These are phyloP conservation scores for Fusarium nodosum DNA, from an alignment of 2,329 filamentous ascomycete species.

Conservation along the genomic window DNA sequence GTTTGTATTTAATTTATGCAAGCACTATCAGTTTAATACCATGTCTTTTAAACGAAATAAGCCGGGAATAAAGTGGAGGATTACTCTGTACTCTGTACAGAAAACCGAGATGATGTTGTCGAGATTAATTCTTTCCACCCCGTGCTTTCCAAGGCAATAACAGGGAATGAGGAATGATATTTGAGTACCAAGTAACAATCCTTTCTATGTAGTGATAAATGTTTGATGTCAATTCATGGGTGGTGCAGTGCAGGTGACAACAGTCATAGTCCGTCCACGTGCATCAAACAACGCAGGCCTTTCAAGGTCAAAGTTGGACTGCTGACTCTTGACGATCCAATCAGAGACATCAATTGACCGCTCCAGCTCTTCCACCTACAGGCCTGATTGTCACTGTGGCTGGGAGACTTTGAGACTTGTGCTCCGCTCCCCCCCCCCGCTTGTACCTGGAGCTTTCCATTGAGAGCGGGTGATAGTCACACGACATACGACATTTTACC, in stretches of 20 bases:
- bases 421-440: background rate
- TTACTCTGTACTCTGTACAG: no score
- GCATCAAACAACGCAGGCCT: constrained; percentile 26
- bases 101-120: background rate
- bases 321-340: constrained; percentile 35
- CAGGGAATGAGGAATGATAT: background rate
- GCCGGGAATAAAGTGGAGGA: background rate
- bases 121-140: background rate
- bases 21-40: background rate
- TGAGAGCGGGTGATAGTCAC: constrained; percentile 12
- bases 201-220: background rate
- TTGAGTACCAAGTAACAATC: background rate
- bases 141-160: background rate
- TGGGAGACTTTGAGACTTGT: constrained; percentile 3
- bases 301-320: constrained; percentile 22
- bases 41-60: background rate
- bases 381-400: constrained; percentile 16
- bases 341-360: constrained; percentile 34
- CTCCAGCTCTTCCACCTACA: constrained; percentile 22
- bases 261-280: constrained; percentile 27
- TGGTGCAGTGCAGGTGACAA: constrained; percentile 26
- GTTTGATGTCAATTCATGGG: background rate
- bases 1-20: background rate
- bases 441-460: constrained; percentile 10
- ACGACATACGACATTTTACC: constrained; percentile 8